Evolutionary conservation across 2,329 filamentous ascomycete species (phyloP).

Genomic region (Fusarium setosum): DNA sequence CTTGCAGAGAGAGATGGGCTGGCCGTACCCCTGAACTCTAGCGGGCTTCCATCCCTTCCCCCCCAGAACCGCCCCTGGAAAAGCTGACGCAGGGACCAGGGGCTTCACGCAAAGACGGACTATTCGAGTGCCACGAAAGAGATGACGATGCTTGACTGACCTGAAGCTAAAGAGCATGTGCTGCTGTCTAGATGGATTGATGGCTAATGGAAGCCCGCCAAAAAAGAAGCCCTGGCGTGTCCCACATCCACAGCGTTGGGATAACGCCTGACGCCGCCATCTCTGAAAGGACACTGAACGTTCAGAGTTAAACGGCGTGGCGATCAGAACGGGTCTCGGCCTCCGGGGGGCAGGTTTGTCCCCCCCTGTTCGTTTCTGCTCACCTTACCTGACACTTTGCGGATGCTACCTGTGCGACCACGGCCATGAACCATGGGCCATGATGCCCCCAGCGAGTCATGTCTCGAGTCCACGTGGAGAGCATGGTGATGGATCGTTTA

Average conservation of each 20-base stretch:
- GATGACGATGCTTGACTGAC: slow-evolving; percentile 21
- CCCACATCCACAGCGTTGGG: background rate
- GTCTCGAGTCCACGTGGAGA: slow-evolving; percentile 31
- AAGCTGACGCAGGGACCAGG: slow-evolving; percentile 35
- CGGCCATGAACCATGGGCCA: background rate
- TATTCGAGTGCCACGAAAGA: slow-evolving; percentile 31
- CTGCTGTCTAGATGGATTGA: no score
- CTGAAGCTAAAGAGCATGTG: background rate
- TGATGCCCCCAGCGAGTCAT: slow-evolving; percentile 22
- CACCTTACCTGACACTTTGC: slow-evolving; percentile 25
- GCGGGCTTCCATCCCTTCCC: background rate
- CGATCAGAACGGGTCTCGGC: background rate
- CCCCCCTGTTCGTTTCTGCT: no score
- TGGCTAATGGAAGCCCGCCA: no score
- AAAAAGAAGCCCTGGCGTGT: background rate
- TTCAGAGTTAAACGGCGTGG: background rate
- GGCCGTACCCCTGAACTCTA: slow-evolving; percentile 23
- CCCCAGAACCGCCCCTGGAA: background rate
- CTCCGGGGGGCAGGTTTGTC: slow-evolving; percentile 3
- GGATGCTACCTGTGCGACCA: background rate
- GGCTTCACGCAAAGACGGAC: slow-evolving; percentile 28
- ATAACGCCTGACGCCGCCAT: slow-evolving; percentile 3
- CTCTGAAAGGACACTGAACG: background rate
- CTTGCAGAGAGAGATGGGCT: slow-evolving; percentile 39
- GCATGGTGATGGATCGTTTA: slow-evolving; percentile 15